These are phyloP conservation scores for Arthrobotrys sinensis DNA, from an alignment of 2,329 filamentous ascomycete genomes.

Conservation along the genomic window DNA sequence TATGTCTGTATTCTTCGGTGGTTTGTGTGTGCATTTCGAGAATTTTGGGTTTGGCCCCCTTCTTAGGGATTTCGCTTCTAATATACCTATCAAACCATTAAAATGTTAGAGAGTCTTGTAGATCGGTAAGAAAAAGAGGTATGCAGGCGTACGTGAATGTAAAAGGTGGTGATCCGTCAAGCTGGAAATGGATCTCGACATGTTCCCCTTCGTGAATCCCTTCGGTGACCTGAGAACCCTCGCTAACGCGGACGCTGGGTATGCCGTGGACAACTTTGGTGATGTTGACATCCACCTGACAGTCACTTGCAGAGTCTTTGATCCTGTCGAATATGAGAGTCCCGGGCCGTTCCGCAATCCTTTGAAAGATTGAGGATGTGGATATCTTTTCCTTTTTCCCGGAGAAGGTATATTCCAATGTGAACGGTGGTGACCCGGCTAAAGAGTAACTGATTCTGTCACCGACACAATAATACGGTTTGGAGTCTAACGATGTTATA, in stretches of 20 bases:
- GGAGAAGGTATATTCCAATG: constrained; percentile 91
- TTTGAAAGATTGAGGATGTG: constrained; percentile 86
- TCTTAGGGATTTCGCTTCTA: constrained; percentile 85
- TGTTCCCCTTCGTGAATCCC: constrained; percentile 98
- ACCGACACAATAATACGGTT: constrained; percentile 92
- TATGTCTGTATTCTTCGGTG: constrained; percentile 84
- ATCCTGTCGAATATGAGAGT: constrained; percentile 89
- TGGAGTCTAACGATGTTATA: constrained; percentile 84
- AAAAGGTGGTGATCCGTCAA: constrained; percentile 94
- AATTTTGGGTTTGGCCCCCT: constrained; percentile 82
- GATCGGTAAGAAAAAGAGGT: constrained; percentile 11
- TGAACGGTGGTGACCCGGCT: constrained; percentile 91
- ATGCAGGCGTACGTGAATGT: constrained; percentile 80
- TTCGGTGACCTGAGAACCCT: constrained; percentile 82
- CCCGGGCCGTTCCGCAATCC: constrained; percentile 91
- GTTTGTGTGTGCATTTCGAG: constrained; percentile 92
- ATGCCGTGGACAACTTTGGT: constrained; percentile 90
- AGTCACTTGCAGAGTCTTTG: constrained; percentile 89
- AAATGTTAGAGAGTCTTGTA: background rate
- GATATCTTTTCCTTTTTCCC: constrained; percentile 83
- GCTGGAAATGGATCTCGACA: constrained; percentile 93
- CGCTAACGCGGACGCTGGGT: constrained; percentile 90
- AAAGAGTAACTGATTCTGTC: constrained; percentile 94
- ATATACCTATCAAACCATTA: constrained; percentile 75
- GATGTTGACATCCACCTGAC: constrained; percentile 83